Conservation (phyloP, 2,329 filamentous ascomycete species). For the Talaromyces sp. region DNA sequence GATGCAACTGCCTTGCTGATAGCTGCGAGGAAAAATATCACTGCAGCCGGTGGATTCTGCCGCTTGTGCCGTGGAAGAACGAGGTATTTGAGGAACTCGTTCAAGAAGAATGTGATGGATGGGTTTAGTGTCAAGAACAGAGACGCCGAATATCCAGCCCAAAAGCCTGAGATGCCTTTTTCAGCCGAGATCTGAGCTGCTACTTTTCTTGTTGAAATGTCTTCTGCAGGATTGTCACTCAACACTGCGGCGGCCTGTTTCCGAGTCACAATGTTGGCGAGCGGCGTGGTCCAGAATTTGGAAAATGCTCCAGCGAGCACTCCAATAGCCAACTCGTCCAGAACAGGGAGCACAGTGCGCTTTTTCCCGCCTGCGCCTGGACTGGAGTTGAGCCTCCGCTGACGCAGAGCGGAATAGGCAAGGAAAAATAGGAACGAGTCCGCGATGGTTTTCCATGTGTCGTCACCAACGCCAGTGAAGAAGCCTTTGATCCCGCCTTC, state of each 20-base stretch:
- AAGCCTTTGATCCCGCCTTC: slow-evolving; percentile 74
- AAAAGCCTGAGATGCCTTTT: slow-evolving; percentile 70
- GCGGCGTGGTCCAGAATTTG: slow-evolving; percentile 70
- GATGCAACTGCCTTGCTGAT: slow-evolving; percentile 73
- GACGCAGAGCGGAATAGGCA: slow-evolving; percentile 59
- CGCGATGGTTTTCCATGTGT: slow-evolving; percentile 60
- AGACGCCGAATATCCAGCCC: slow-evolving; percentile 80
- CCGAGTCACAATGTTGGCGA: slow-evolving; percentile 74
- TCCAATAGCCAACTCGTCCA: slow-evolving; percentile 71
- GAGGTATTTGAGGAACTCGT: slow-evolving; percentile 61
- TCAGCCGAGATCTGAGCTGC: slow-evolving; percentile 59
- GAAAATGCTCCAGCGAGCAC: slow-evolving; percentile 65
- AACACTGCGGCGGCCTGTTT: slow-evolving; percentile 62
- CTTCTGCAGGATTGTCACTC: slow-evolving; percentile 21
- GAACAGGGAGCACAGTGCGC: slow-evolving; percentile 46
- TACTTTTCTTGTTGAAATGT: slow-evolving; percentile 50
- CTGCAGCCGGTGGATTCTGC: slow-evolving; percentile 46
- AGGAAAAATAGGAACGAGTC: slow-evolving; percentile 86
- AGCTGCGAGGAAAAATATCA: slow-evolving; percentile 65
- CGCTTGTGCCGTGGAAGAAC: slow-evolving; percentile 51
- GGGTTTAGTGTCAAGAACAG: slow-evolving; percentile 79
- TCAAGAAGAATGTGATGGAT: slow-evolving; percentile 76
- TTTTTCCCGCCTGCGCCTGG: slow-evolving; percentile 17
- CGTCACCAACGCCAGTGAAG: slow-evolving; percentile 59
- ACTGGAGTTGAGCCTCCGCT: slow-evolving; percentile 38